Conservation (phyloP, 176 grass and related monocot genomes). For the Saccharum spontaneum region DNA sequence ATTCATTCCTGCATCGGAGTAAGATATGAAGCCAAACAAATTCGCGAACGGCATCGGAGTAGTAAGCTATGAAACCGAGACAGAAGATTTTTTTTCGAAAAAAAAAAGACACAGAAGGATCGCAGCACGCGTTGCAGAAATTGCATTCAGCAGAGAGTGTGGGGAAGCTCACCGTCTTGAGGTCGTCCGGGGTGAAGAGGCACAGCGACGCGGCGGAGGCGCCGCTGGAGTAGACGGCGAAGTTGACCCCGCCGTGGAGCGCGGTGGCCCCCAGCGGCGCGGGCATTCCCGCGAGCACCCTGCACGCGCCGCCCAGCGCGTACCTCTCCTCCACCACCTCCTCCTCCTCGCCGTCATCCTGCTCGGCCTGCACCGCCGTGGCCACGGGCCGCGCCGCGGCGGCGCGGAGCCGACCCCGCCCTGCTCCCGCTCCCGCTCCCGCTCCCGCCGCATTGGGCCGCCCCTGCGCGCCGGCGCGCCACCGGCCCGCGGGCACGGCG, state of each 20-base stretch:
- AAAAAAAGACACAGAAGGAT: not conserved
- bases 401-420: not conserved
- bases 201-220: slow-evolving; percentile 68
- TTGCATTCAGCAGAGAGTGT: not conserved
- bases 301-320: slow-evolving; percentile 43
- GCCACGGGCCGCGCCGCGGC: slow-evolving; percentile 2
- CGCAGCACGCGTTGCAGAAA: not conserved
- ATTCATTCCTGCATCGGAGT: not conserved
- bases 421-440: not conserved
- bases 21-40: not conserved
- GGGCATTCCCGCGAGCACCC: slow-evolving; percentile 71
- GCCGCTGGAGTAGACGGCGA: slow-evolving; percentile 68
- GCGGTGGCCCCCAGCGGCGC: slow-evolving; percentile 70
- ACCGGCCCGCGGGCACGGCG: not conserved
- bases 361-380: slow-evolving; percentile 12
- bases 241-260: slow-evolving; percentile 76
- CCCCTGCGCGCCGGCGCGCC: not conserved
- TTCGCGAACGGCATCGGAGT: not conserved
- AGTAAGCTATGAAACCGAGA: not conserved
- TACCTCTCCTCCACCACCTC: slow-evolving; percentile 33
- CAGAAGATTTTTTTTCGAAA: not conserved
- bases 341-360: not conserved
- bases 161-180: slow-evolving; percentile 45
- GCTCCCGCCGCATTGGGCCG: not conserved
- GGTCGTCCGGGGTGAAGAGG: slow-evolving; percentile 72